Evolutionary conservation across 495 filamentous ascomycete species (phyloP).

Genomic region (Xylaria palmicola): DNA sequence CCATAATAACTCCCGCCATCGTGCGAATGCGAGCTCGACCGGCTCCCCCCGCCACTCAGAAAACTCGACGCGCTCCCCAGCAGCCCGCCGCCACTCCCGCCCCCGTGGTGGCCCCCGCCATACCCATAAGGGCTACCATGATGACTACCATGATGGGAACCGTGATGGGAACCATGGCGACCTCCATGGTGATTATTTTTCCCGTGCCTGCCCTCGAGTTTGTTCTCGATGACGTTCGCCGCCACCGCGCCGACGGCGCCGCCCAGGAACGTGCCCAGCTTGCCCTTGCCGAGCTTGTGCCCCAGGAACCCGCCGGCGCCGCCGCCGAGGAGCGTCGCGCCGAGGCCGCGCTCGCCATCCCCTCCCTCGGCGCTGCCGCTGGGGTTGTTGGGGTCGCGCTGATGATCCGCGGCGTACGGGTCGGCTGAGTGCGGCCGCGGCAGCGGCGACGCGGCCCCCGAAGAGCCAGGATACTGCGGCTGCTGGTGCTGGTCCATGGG

Average conservation of each 20-base stretch:
- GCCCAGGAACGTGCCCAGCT: constrained; percentile 50
- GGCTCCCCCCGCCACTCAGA: neutral
- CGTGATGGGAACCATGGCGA: constrained; percentile 13
- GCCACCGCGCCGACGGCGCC: constrained; percentile 55
- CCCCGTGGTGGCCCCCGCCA: neutral
- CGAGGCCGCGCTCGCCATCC: constrained; percentile 53
- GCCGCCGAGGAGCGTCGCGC: constrained; percentile 54
- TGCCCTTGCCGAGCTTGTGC: constrained; percentile 44
- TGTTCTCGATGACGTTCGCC: constrained; percentile 53
- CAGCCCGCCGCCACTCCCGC: neutral
- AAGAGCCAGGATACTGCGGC: too few relatives aligned
- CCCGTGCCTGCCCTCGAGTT: constrained; percentile 33
- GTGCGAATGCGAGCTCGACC: neutral
- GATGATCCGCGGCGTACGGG: constrained; percentile 17
- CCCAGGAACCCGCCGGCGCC: constrained; percentile 54
- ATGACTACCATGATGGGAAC: constrained; percentile 17
- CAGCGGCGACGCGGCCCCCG: neutral
- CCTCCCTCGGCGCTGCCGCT: neutral
- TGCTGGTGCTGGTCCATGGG: too few relatives aligned
- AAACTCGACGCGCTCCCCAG: neutral
- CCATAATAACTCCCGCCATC: neutral
- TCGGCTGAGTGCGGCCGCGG: constrained; percentile 25
- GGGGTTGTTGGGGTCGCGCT: constrained; percentile 13
- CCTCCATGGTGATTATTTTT: constrained; percentile 13
- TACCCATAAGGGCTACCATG: neutral